Evolutionary conservation across 2,329 filamentous ascomycete species (phyloP).

Genomic region (Alternaria brassicae): DNA sequence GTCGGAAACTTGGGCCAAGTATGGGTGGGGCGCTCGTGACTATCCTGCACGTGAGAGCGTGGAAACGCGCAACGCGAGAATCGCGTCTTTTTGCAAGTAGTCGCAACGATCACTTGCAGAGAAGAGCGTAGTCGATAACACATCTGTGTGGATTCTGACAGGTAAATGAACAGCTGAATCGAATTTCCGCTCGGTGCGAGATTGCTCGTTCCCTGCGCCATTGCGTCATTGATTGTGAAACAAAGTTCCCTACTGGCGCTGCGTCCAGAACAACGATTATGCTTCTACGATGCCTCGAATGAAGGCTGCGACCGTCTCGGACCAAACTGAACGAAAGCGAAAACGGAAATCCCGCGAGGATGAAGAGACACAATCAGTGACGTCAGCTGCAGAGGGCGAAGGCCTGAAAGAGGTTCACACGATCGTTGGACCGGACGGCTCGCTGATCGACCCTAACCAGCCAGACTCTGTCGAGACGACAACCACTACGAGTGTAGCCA

Average conservation of each 20-base stretch:
- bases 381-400: conserved; percentile 17
- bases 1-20: not conserved
- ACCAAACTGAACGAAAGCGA: conserved; percentile 55
- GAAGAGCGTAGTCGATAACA: not conserved
- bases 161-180: not conserved
- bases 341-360: conserved; percentile 47
- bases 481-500: conserved; percentile 58
- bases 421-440: conserved; percentile 5
- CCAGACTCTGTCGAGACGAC: conserved; percentile 17
- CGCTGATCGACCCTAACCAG: not conserved
- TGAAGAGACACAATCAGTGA: conserved; percentile 20
- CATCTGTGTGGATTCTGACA: not conserved
- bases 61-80: conserved; percentile 14
- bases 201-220: conserved; percentile 5
- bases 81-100: not conserved
- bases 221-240: conserved; percentile 38
- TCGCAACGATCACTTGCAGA: not conserved
- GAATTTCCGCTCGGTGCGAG: not conserved
- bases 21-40: not conserved
- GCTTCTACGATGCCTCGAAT: conserved; percentile 33
- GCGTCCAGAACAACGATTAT: conserved; percentile 18
- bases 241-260: conserved; percentile 1
- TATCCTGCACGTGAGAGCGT: conserved; percentile 19
- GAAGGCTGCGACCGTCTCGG: conserved; percentile 55
- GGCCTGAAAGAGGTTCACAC: conserved; percentile 9